Base-by-base conservation (phyloP, 2,329 filamentous ascomycete species). In the Metarhizium guizhouense region DNA sequence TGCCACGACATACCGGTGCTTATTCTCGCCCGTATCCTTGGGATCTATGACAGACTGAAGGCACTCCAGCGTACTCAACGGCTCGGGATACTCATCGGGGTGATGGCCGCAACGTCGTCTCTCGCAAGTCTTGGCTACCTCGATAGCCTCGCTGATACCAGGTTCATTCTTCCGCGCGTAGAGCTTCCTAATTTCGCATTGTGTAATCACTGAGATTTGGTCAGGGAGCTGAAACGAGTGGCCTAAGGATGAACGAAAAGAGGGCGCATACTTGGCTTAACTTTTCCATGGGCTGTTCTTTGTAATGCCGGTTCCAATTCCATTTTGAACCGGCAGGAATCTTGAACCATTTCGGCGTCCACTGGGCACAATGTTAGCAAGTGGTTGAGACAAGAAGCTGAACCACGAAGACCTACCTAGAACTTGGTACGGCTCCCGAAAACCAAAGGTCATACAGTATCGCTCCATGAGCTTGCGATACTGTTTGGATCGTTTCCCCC, bases 361-460 rank as follows among this genome's bases (percentile, higher is more conserved):
- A 96, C 85, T 83, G 63, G 3, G 13, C 45, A 20, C 62, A 60
- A 56, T 42, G 36, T 54, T 25, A 48, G 56, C 55, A 32, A 57
- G 48, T 18, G 52, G 29, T 30, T 55, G 48, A 56, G 54, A 6
- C 5, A n/a, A 36, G 40, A 20, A 38, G 47, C 49, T 20, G 48
- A 53, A 54, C 47, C 29, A 20, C 47, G 18, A 57, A 75, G 56
- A 25, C 25, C 10, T 74, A 87, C 84, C 77, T 47, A 96, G 76
- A 53, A 95, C 86, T 74, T 97, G 94, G 74, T 96, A 97, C 11
- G 94, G 91, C 73, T 94, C 88, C 63, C 92, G 89, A 71, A 96
- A 96, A 58, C 88, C 87, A 69, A 95, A 96, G 58, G 84, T 85
- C 70, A 93, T 81, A 67, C 86, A 84, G 80, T 92, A 96, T 68